A percentile compares a stretch with the other conserved stretches of the same genome.
These are phyloP conservation scores for Eucalyptus albens DNA, from an alignment of 345 rosid species.

Conservation along the genomic window DNA sequence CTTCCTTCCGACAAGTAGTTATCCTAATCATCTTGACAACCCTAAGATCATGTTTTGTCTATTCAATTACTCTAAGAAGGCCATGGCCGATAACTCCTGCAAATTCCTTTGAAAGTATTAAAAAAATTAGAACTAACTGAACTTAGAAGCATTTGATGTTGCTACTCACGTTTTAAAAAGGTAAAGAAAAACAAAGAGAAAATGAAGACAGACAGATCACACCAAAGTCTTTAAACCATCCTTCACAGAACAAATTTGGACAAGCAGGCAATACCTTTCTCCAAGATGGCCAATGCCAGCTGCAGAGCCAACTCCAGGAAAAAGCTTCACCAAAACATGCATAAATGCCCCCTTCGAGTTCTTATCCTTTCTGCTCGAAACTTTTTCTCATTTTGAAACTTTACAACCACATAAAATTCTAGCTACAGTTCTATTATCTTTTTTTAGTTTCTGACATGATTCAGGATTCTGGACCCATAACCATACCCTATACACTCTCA, in stretches of 20 bases:
- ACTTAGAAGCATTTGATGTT: neutral
- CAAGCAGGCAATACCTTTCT: neutral
- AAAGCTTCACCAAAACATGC: too few relatives aligned
- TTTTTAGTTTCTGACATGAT: neutral
- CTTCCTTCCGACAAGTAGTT: neutral
- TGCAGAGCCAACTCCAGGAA: too few relatives aligned
- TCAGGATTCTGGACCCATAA: neutral
- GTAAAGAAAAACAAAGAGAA: neutral
- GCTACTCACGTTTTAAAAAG: neutral
- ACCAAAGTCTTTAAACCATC: neutral
- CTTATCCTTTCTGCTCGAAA: too few relatives aligned
- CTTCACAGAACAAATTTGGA: neutral
- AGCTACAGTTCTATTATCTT: neutral
- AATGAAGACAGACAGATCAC: neutral
- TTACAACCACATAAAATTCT: neutral
- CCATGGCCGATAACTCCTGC: neutral
- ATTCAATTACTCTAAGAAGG: neutral
- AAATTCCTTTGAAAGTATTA: neutral
- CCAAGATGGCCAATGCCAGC: rapidly evolving
- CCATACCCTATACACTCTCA: neutral
- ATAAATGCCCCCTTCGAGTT: too few relatives aligned
- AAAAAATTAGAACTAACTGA: neutral
- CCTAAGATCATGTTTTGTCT: neutral
- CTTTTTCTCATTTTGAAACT: too few relatives aligned
- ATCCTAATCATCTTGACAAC: neutral